Base-by-base conservation (phyloP, 345 rosid species). In the Camelina laxa region DNA sequence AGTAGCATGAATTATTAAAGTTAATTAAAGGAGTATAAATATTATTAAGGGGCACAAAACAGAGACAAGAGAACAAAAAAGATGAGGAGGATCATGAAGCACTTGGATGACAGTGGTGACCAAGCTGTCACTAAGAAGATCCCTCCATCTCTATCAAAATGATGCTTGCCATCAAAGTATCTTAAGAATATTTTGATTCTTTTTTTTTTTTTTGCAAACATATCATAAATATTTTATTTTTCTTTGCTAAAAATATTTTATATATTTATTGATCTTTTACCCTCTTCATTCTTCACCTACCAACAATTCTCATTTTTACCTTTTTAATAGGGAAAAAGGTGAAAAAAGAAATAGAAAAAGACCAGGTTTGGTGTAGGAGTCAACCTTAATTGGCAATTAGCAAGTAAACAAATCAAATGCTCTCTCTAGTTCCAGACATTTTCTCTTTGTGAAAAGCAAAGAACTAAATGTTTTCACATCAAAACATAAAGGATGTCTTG, bases 41-140 rank as follows among this genome's bases (percentile, higher is more conserved):
- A 48, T 17, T 3, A 48, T 48, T 22, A 13, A 47, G 48, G 74
- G 74, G 16, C 57, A 56, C 3, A 65, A 47, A 74, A 45, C 65
- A 74, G 51, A 7, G 31, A 73, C 65, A 44, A 73, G 56, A 57
- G 38, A 47, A 67, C 73, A 75, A 10, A 68, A 68, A 68, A 68
- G 58, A 75, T 69, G 64, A 44, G 22, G 56, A 24, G 6, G 16
- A 42, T 30, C 36, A 33, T 33, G 56, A 19, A 76, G 65, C 59
- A 76, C 65, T 69, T 69, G 75, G 64, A 61, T 53, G 70, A 76
- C 75, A 76, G 70, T 27, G 45, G 65, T 76, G 58, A 55, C 35
- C 31, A 76, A 67, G 79, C 69, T 76, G 75, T 76, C 69, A 54
- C 65, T 62, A 6, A 6, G 41, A 61, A 51, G 64, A 68, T 68